Evolutionary conservation across 2,329 filamentous ascomycete genomes (phyloP).

Genomic region (Hymenoscyphus fructigenus): DNA sequence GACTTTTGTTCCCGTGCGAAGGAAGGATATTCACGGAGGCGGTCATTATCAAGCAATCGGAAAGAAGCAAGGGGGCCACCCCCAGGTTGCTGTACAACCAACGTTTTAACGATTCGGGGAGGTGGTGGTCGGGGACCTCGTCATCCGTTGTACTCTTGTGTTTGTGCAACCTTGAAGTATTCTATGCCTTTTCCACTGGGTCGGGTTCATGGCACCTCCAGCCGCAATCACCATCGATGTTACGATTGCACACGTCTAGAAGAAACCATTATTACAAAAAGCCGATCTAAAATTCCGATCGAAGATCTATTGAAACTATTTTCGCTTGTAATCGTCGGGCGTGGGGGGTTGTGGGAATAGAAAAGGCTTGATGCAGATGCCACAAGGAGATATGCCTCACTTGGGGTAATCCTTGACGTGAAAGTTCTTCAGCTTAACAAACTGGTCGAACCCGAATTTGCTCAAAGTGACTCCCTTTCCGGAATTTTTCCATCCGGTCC

Average conservation of each 20-base stretch:
- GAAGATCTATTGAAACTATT: constrained; percentile 14
- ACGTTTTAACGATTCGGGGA: constrained; percentile 5
- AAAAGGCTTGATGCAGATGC: background rate
- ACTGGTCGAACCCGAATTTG: constrained; percentile 90
- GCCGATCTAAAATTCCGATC: constrained; percentile 1
- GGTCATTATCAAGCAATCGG: constrained; percentile 10
- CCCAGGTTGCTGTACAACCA: constrained; percentile 7
- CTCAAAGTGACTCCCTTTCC: constrained; percentile 89
- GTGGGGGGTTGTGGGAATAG: background rate
- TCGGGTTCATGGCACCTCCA: constrained; percentile 13
- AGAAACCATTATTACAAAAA: constrained; percentile 9
- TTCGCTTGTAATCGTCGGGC: constrained; percentile 6
- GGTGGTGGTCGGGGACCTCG: constrained; percentile 8
- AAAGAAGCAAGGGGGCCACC: constrained; percentile 2
- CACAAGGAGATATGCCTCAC: constrained; percentile 18
- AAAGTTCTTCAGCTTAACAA: constrained; percentile 94
- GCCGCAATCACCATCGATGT: constrained; percentile 10
- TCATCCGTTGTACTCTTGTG: constrained; percentile 9
- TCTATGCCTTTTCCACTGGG: constrained; percentile 13
- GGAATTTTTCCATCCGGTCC: constrained; percentile 97
- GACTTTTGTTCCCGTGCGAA: constrained; percentile 12
- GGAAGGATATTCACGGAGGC: constrained; percentile 16
- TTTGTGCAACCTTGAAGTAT: constrained; percentile 11
- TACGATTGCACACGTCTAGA: constrained; percentile 13
- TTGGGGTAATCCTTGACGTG: constrained; percentile 82